Percentiles rank a stretch among this genome's conserved stretches.
These are phyloP conservation scores for Breynia disticha DNA, from an alignment of 441 rosid species.

Conservation along the genomic window DNA sequence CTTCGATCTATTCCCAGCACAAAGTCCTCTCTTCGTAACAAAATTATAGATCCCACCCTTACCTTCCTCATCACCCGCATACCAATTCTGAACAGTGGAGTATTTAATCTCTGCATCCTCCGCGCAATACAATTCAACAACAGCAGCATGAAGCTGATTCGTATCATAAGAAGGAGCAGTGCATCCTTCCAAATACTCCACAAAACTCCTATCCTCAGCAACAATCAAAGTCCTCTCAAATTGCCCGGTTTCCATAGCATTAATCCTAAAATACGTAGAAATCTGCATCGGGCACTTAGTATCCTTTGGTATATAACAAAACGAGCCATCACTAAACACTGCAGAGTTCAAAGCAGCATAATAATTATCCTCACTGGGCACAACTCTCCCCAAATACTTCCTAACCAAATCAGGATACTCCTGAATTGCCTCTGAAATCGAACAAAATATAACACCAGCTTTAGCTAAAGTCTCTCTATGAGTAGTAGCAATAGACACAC, in stretches of 20 bases:
- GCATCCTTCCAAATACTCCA: constrained; percentile 93
- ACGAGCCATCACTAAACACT: constrained; percentile 84
- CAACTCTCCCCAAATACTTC: constrained; percentile 81
- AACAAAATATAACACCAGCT: constrained; percentile 83
- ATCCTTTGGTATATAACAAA: constrained; percentile 73
- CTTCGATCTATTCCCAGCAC: constrained; percentile 68
- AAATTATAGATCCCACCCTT: constrained; percentile 87
- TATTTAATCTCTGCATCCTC: constrained; percentile 80
- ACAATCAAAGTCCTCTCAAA: constrained; percentile 96
- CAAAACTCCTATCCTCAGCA: constrained; percentile 81
- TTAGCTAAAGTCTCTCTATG: constrained; percentile 66
- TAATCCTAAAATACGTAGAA: constrained; percentile 81
- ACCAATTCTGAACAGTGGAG: constrained; percentile 95
- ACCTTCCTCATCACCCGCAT: constrained; percentile 85
- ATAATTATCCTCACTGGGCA: constrained; percentile 75
- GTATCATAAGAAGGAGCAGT: constrained; percentile 87
- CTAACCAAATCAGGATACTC: constrained; percentile 66
- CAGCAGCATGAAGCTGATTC: constrained; percentile 93
- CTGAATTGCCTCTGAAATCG: constrained; percentile 72
- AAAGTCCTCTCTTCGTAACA: constrained; percentile 85
- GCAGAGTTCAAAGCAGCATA: constrained; percentile 84
- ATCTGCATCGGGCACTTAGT: constrained; percentile 89
- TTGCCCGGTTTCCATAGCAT: constrained; percentile 87
- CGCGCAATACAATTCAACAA: constrained; percentile 79
- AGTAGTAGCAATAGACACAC: constrained; percentile 82